Evolutionary conservation across 805 yeast species (phyloP), one percentile per base, ranked within the genome.

Genomic region (Candida tammaniensis): DNA sequence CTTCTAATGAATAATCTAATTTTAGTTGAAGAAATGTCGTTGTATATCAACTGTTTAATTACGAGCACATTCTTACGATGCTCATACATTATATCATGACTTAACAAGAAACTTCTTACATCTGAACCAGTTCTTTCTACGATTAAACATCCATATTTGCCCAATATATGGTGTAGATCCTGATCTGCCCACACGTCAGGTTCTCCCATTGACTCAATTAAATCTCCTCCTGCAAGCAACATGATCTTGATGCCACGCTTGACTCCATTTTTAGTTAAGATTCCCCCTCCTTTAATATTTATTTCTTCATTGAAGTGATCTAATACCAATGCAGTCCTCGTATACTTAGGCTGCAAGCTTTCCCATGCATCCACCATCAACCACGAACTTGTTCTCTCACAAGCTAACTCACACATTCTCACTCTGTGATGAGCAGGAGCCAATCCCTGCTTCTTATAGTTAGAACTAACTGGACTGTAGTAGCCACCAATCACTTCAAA

Each of bases 291-390:
- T 54, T 84, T 86, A 40, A 88, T 78, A 57, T 93, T 93, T 45
- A 93, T 83, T 52, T 93, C 98, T 52, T 89, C 86, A 59, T 93
- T 91, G 63, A 93, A 93, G 59, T 93, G 98, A 57, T 93, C 98
- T 53, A 93, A 71, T 5, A 93, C 98, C 35, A 87, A 74, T 2
- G 98, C 97, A 0, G 98, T 93, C 47, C 98, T 74, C 17, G 95
- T 87, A 58, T 93, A 93, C 29, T 79, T 73, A 1, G 86, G 85
- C 60, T 93, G 98, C 40, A 93, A 68, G 3, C 94, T 82, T 64
- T 93, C 98, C 98, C 98, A 93, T 1, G 98, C 97, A 58, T 93
- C 98, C 18, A 93, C 98, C 98, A 93, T 93, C 24, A 93, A 71
- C 98, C 98, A 93, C 17, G 91, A 80, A 4, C 93, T 80, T 0